These are phyloP conservation scores for Rosa lucieae DNA, from an alignment of 306 rosid species.

Conservation along the genomic window DNA sequence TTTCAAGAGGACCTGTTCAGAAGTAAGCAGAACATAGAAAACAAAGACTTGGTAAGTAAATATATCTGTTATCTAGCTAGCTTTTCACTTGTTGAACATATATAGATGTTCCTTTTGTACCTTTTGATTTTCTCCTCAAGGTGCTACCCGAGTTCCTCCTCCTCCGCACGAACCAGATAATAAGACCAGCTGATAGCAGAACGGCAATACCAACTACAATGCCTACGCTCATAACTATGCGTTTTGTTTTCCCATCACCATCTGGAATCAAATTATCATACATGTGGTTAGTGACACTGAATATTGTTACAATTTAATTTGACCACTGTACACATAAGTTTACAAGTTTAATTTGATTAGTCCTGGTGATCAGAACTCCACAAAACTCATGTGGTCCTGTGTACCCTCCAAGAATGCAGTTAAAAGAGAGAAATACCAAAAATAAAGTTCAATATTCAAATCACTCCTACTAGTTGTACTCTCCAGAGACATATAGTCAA, in stretches of 20 bases:
- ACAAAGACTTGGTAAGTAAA: background rate
- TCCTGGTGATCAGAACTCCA: background rate
- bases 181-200: conserved; percentile 37
- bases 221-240: conserved; percentile 27
- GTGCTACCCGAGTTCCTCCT: conserved; percentile 30
- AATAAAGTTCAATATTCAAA: no score
- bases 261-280: conserved; percentile 26
- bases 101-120: conserved; percentile 26
- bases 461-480: background rate
- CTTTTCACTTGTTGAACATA: conserved; percentile 4
- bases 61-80: background rate
- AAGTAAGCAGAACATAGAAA: conserved; percentile 16
- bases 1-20: conserved; percentile 48
- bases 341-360: background rate
- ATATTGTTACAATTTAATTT: background rate
- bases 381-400: background rate
- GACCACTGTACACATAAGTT: background rate
- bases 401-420: no score
- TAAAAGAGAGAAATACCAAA: no score
- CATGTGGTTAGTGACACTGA: background rate
- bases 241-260: conserved; percentile 29
- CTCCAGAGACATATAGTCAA: background rate
- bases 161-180: conserved; percentile 34
- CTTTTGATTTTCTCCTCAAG: conserved; percentile 26
- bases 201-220: conserved; percentile 37